Evolutionary conservation across 352 stramenopile species (phyloP), one percentile per base, ranked within the genome.

Genomic region (Pythium guiyangense): DNA sequence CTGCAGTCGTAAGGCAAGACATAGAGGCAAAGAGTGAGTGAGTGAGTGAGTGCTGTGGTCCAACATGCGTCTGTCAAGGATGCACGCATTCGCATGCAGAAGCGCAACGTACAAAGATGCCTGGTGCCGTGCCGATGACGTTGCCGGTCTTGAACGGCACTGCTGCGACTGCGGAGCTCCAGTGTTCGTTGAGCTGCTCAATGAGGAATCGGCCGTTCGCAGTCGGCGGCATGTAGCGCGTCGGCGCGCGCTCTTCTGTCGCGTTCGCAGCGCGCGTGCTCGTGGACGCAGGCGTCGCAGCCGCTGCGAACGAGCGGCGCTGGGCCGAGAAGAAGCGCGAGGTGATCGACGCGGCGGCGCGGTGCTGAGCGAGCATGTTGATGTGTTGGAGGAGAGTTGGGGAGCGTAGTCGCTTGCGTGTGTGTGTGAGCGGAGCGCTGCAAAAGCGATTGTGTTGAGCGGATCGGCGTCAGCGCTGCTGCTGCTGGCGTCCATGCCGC

Each of bases 151-250:
- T 62, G 61, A 94, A 86, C 55, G 79, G 69, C n/a, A 80, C 66
- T 0, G 80, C 79, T 0, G 85, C 82, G 40, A 94, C 77, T 2
- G 71, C 80, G 20, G 85, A 89, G 42, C 77, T 74, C 77, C 79
- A 94, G 51, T 90, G 73, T 44, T 86, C 78, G 49, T 77, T 84
- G 74, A 83, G 54, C 63, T 90, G 79, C 48, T 92, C 77, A 44
- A 92, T 86, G 64, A 82, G 57, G 67, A 84, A 90, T 53, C 72
- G 69, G 45, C 82, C 82, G 25, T 89, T 72, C 6, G 77, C 83
- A 22, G 67, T 82, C 43, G 70, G 59, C 1, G 79, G 79, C 37
- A 81, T 70, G 62, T 89, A 90, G 51, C 72, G 72, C 44, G 69
- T 74, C 18, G 74, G 67, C 22, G 67, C 55, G 42, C 57, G 66